Evolutionary conservation across 106 monocot genomes (phyloP), one percentile per base, ranked within the genome.

Genomic region (Ottelia alismoides): DNA sequence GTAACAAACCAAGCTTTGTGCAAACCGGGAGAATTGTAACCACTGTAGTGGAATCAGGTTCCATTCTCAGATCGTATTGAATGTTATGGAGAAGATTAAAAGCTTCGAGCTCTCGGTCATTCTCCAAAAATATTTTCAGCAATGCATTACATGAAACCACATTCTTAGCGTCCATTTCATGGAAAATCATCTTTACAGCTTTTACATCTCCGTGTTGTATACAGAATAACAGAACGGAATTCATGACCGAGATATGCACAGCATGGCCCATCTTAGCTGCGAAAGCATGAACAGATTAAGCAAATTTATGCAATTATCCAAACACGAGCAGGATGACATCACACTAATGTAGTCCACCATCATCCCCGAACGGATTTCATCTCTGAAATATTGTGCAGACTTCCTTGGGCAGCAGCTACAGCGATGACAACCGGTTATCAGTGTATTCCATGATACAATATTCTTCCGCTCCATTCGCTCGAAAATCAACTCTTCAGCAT

Each of bases 81-180:
- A 87, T 75, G 35, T 55, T 43, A 21, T 31, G 22, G 2, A 87
- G 78, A 58, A 67, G 50, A 20, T 53, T 16, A 28, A 79, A 25
- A 35, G 59, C 73, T 45, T 67, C 70, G 40, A 52, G 21, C 23
- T 31, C 5, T 50, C 61, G 61, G 49, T 54, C 57, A 46, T 82
- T 76, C 21, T 67, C 63, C 10, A 73, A 52, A 4, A 76, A 71
- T 11, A 74, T 72, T 53, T 53, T 49, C 26, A 88, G 72, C 76
- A 88, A 70, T 11, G 83, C 63, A 66, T 88, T 88, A 70, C 76
- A 83, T 49, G 88, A 83, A 35, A 88, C 65, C 0, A 68, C 70
- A 28, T 69, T 88, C 50, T 58, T 79, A 22, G 52, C 2, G 49
- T 10, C 1, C 24, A 66, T 25, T 40, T 29, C 30, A 20, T 27